Conservation (phyloP, 2,329 filamentous ascomycete genomes). For the Xenosphaeropsis pyriputrescens region DNA sequence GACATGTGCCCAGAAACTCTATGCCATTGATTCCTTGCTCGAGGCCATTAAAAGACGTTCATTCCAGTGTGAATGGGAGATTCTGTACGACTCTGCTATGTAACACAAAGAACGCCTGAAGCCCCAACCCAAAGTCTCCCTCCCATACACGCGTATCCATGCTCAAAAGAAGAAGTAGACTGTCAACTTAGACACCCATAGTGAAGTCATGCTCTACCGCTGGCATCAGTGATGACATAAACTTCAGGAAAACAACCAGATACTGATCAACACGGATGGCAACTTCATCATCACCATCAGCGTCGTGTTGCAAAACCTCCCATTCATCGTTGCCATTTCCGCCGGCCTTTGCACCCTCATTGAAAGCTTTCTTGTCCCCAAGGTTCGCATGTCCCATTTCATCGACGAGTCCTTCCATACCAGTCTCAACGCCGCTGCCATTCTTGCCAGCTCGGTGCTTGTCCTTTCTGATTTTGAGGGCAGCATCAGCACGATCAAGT, state of each 20-base stretch:
- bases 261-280: slow-evolving; percentile 84
- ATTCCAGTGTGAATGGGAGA: too few relatives aligned
- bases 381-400: slow-evolving; percentile 54
- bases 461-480: slow-evolving; percentile 74
- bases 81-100: too few relatives aligned
- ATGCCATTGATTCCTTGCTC: too few relatives aligned
- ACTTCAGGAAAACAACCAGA: slow-evolving; percentile 75
- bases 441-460: slow-evolving; percentile 54
- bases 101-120: too few relatives aligned
- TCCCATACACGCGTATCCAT: too few relatives aligned
- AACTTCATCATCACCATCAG: slow-evolving; percentile 56
- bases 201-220: slow-evolving; percentile 98
- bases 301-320: slow-evolving; percentile 47
- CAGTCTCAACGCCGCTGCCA: slow-evolving; percentile 30
- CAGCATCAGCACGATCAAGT: slow-evolving; percentile 86
- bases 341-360: slow-evolving; percentile 29
- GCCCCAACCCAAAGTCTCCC: too few relatives aligned
- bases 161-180: neutral
- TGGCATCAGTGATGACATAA: slow-evolving; percentile 72
- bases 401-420: slow-evolving; percentile 77
- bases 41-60: too few relatives aligned
- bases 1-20: too few relatives aligned
- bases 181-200: slow-evolving; percentile 58
- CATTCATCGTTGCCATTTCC: slow-evolving; percentile 42
- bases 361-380: slow-evolving; percentile 22